Evolutionary conservation across 2,329 filamentous ascomycete genomes (phyloP).

Genomic region (Fusarium sp.): DNA sequence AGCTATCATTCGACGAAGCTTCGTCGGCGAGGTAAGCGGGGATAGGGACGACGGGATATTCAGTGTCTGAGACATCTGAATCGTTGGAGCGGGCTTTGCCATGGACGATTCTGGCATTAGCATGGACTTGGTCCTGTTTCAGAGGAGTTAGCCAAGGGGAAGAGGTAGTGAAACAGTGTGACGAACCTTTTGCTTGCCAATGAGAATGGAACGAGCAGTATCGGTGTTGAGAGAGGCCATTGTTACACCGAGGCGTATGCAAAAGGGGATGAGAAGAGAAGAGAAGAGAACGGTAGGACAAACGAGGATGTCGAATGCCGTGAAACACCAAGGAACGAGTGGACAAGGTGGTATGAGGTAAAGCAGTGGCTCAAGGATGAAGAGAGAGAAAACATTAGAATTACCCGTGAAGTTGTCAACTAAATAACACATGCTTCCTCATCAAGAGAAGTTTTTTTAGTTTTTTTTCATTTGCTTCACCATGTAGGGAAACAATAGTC

Average conservation of each 20-base stretch:
- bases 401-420: background rate
- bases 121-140: background rate
- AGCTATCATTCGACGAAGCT: background rate
- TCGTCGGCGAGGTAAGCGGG: background rate
- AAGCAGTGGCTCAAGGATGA: too few species aligned
- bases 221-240: background rate
- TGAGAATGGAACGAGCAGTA: background rate
- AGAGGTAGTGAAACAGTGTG: background rate
- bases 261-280: background rate
- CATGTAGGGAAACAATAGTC: background rate
- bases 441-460: background rate
- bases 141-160: accelerated
- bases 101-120: background rate
- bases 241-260: background rate
- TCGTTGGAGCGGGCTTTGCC: background rate
- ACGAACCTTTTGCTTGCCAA: background rate
- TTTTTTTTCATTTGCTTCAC: background rate
- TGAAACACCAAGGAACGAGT: background rate
- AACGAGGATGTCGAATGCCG: background rate
- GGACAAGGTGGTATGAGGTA: background rate
- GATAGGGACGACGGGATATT: background rate
- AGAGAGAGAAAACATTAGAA: background rate
- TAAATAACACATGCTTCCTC: background rate
- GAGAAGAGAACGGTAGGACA: background rate
- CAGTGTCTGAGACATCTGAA: background rate